These are phyloP conservation scores for Rachicladosporium sp. DNA, from an alignment of 2,329 filamentous ascomycete genomes.

Conservation along the genomic window DNA sequence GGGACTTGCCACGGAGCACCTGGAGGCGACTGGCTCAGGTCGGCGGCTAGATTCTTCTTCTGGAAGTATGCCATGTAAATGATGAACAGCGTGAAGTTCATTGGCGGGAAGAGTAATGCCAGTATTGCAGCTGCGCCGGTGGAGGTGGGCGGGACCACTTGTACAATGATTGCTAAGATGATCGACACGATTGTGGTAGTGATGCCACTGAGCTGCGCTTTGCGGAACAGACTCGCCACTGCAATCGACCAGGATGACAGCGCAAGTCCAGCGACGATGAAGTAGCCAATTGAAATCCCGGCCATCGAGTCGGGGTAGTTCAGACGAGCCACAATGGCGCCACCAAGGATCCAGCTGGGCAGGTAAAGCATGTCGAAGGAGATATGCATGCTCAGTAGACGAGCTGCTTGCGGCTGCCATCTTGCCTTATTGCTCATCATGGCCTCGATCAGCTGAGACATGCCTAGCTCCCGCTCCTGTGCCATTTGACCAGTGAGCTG, in stretches of 20 bases:
- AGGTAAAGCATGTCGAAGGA: slow-evolving; percentile 69
- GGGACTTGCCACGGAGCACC: slow-evolving; percentile 47
- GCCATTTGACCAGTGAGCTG: slow-evolving; percentile 80
- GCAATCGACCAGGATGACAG: slow-evolving; percentile 71
- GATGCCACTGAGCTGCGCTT: slow-evolving; percentile 78
- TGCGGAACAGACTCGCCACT: slow-evolving; percentile 71
- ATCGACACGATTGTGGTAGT: slow-evolving; percentile 60
- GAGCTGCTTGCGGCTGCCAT: slow-evolving; percentile 66
- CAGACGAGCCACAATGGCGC: slow-evolving; percentile 50
- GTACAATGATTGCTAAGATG: slow-evolving; percentile 71
- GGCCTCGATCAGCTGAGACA: slow-evolving; percentile 77
- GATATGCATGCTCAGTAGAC: slow-evolving; percentile 65
- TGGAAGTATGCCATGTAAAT: slow-evolving; percentile 69
- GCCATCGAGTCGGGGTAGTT: slow-evolving; percentile 38
- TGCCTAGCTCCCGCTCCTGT: slow-evolving; percentile 72
- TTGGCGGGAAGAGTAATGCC: slow-evolving; percentile 69
- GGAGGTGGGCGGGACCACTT: slow-evolving; percentile 54
- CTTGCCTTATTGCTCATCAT: slow-evolving; percentile 68
- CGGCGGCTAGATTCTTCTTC: slow-evolving; percentile 43
- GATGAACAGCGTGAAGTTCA: slow-evolving; percentile 80
- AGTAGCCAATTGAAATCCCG: slow-evolving; percentile 43
- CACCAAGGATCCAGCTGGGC: slow-evolving; percentile 71
- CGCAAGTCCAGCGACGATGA: slow-evolving; percentile 61
- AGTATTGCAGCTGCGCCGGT: slow-evolving; percentile 57
- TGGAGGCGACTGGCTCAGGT: slow-evolving; percentile 52